Base-by-base conservation (phyloP, 208 protist species). In the Borovskyia barvae region DNA sequence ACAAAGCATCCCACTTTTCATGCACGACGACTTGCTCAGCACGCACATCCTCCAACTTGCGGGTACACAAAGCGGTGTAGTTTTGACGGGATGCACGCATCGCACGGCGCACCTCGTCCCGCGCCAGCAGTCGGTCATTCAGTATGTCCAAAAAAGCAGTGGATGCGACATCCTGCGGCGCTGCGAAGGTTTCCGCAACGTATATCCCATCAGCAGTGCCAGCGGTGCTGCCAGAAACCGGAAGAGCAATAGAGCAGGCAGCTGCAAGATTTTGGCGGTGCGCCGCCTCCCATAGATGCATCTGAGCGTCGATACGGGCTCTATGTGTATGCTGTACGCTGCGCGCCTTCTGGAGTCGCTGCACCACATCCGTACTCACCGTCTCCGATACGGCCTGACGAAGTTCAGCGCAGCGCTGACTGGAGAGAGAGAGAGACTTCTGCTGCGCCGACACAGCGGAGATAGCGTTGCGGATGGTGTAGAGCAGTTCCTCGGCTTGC, bases 191-290 rank as follows among this genome's bases (percentile, higher is more conserved):
- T 37, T 75, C 72, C 6, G 37, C 36, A 15, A 33, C 32, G 36
- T 47, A 59, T 20, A 39, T 17, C 17, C 47, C 60, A 24, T 57
- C 42, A 19, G 19, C 39, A n/a, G 46, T 52, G 45, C 28, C 28
- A 49, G 28, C 5, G 17, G 19, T 40, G 30, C 37, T 58, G 53
- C 59, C 43, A 19, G 61, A 58, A 3, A 73, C 20, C 7, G 60
- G 66, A 11, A 78, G 35, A 17, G 56, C 28, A 1, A 88, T 62
- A 14, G 46, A 46, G 41, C 70, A 61, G 11, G 68, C 63, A 25
- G 77, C 74, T 19, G 54, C 42, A 15, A 91, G 72, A 36, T 76
- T 58, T 48, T 87, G 74, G 14, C 77, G 72, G 54, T 83, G 77
- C 45, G 82, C 80, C 12, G 65, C 60, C 62, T 80, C 80, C 84